Base-by-base conservation (phyloP, 2,329 filamentous ascomycete species). In the Hysterium pulicare region DNA sequence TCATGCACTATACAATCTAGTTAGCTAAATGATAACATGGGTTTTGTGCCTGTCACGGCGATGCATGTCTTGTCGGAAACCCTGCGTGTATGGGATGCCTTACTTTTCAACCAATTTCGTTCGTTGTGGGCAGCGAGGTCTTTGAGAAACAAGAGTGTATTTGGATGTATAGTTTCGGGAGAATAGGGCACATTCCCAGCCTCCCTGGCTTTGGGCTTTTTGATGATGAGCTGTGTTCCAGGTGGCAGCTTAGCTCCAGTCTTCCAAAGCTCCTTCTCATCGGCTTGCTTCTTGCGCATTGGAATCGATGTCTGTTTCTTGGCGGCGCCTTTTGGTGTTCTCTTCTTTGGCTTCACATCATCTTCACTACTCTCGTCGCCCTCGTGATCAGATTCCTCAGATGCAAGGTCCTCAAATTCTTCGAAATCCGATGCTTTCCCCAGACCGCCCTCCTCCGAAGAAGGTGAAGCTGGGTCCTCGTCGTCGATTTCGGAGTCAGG, bases 1-100 rank as follows among this genome's bases (percentile, higher is more conserved):
- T 95, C 88, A 62, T 93, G 81, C 57, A 82, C 88, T 93, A 42
- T 44, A 19, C 36, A 28, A 33, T n/a, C 4, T 34, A 16, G 33
- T 62, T 36, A 62, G 51, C 39, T 24, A 22, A 28, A 32, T 10
- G n/a, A 5, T 28, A 13, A 19, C 20, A 19, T 34, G 16, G 5
- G 16, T 34, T 6, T 11, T 4, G 9, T 34, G 4, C 16, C 32
- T 34, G 11, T 15, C 32, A 34, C 21, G 17, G 32, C 32, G 21
- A 16, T 10, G 9, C 13, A 32, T n/a, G n/a, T n/a, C n/a, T n/a
- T n/a, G n/a, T n/a, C n/a, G n/a, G n/a, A n/a, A n/a, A n/a, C n/a
- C 22, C 13, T 39, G 20, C 32, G 40, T 44, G 31, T 15, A 43
- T 13, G 15, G 19, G 6, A 13, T 33, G 17, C 54, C 69, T 59